Evolutionary conservation across 306 rosid genomes (phyloP).

Genomic region (Fagus crenata): DNA sequence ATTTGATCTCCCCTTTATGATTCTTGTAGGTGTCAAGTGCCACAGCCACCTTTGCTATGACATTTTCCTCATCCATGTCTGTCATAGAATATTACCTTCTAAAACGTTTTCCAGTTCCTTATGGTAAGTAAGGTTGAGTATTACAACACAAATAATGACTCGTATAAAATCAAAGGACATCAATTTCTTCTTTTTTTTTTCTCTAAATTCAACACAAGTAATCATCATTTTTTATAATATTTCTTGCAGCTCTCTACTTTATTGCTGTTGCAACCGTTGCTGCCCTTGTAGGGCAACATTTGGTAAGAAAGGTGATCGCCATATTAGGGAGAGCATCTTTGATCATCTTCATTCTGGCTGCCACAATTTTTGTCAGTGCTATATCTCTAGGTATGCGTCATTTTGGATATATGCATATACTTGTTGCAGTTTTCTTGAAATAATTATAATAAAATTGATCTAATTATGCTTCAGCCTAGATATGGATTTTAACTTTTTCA

Average conservation of each 20-base stretch:
- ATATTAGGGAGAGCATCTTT: slow-evolving; percentile 80
- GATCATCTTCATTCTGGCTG: slow-evolving; percentile 82
- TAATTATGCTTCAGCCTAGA: background rate
- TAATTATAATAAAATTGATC: background rate
- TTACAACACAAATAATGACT: background rate
- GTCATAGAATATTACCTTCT: slow-evolving; percentile 87
- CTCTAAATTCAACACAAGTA: too few relatives aligned
- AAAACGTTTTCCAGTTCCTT: slow-evolving; percentile 89
- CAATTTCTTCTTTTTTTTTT: too few relatives aligned
- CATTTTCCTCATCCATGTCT: slow-evolving; percentile 94
- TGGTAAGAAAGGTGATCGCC: slow-evolving; percentile 61
- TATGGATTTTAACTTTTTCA: background rate
- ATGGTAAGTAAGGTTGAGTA: slow-evolving; percentile 46
- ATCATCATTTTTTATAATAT: background rate
- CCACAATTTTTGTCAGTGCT: slow-evolving; percentile 71
- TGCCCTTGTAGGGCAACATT: slow-evolving; percentile 72
- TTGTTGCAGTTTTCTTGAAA: background rate
- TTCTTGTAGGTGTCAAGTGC: slow-evolving; percentile 79
- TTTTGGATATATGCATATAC: background rate
- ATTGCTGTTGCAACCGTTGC: slow-evolving; percentile 65
- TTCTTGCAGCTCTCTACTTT: slow-evolving; percentile 65
- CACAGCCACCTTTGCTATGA: slow-evolving; percentile 94
- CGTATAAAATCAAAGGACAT: too few relatives aligned
- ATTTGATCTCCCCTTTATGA: too few relatives aligned
- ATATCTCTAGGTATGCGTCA: slow-evolving; percentile 58